Evolutionary conservation across 2,329 filamentous ascomycete genomes (phyloP).

Genomic region (Claviceps africana): DNA sequence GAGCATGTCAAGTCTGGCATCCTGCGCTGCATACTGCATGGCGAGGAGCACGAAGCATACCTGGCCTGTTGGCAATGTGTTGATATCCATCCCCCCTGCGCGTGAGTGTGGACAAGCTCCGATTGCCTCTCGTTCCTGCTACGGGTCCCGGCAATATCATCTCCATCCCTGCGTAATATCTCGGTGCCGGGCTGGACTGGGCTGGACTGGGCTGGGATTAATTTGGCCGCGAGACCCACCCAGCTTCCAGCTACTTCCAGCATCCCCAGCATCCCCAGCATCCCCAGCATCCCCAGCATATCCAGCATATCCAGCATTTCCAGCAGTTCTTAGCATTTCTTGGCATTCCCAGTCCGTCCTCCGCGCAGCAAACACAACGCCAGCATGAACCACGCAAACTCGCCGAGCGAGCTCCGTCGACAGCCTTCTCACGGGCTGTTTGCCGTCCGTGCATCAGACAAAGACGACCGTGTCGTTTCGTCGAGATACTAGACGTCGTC

Average conservation of each 20-base stretch:
- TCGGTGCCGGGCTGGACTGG: background rate
- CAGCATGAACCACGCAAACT: background rate
- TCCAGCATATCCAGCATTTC: no score
- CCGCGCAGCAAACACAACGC: background rate
- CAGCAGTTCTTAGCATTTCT: no score
- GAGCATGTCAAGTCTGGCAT: background rate
- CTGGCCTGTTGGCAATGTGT: background rate
- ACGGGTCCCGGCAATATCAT: background rate
- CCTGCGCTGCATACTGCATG: background rate
- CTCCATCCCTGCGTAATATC: background rate
- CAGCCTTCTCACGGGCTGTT: no score
- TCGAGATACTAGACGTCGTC: background rate
- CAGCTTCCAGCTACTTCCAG: background rate
- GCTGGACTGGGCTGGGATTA: background rate
- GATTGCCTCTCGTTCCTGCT: background rate
- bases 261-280: background rate
- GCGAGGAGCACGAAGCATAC: no score
- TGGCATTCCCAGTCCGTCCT: no score
- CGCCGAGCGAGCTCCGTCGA: background rate
- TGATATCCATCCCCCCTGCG: background rate
- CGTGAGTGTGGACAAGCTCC: background rate
- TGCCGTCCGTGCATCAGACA: no score
- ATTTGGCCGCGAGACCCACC: background rate
- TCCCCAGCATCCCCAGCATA: no score
- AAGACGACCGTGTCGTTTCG: no score